phyloP scores from a whole-genome alignment of 441 rosid genomes.

The Dalechampia spathulata region DNA sequence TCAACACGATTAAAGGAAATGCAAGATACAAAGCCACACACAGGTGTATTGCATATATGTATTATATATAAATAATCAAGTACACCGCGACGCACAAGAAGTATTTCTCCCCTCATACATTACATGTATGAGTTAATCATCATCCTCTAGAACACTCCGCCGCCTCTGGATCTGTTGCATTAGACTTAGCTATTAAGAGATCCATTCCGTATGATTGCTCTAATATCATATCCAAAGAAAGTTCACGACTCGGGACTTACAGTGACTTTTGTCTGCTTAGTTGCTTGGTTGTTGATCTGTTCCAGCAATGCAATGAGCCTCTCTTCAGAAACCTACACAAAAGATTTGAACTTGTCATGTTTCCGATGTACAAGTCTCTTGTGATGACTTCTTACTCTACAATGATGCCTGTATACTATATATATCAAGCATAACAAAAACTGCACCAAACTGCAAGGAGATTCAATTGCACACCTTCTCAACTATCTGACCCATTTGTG shows the following conservation, averaged over 20 bases:
- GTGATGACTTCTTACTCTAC: too few relatives aligned
- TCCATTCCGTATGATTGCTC: not conserved
- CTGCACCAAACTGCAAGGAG: slow-evolving; percentile 9
- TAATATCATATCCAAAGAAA: not conserved
- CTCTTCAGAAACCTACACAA: slow-evolving; percentile 78
- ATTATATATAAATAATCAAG: too few relatives aligned
- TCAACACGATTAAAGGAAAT: too few relatives aligned
- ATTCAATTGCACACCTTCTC: slow-evolving; percentile 53
- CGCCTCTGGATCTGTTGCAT: slow-evolving; percentile 85
- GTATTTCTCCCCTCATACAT: too few relatives aligned
- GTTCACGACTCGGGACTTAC: slow-evolving; percentile 28
- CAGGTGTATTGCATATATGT: too few relatives aligned
- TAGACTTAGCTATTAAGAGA: not conserved
- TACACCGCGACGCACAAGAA: too few relatives aligned
- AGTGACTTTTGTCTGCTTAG: slow-evolving; percentile 89
- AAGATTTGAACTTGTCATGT: not conserved
- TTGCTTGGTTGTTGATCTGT: slow-evolving; percentile 85
- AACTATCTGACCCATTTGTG: slow-evolving; percentile 86
- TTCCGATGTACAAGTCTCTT: too few relatives aligned
- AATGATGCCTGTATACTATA: not conserved
- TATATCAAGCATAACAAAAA: not conserved
- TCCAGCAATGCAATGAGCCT: slow-evolving; percentile 79
- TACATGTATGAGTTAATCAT: slow-evolving; percentile 41
- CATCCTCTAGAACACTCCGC: slow-evolving; percentile 76
- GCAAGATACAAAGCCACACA: too few relatives aligned